Evolutionary conservation across 164 flowering plant species (phyloP), one percentile per base, ranked within the genome.

Genomic region (Nymphaea thermarum): DNA sequence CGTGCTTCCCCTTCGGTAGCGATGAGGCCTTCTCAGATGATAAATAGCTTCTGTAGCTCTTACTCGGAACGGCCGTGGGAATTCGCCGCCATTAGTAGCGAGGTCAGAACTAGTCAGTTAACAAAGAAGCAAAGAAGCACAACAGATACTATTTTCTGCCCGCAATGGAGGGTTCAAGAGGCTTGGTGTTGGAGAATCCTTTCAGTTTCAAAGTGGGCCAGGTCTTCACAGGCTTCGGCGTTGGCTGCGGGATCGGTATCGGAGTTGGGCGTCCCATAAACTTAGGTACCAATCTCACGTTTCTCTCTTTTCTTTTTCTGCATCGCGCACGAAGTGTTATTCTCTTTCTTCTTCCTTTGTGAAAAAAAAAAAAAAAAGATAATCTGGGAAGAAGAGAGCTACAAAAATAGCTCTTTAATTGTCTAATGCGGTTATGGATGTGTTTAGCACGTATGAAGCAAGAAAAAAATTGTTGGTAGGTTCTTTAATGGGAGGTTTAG

Each of bases 201-300:
- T 90, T 94, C 80, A 67, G 88, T 77, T 80, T 94, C 71, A 94
- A 94, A 69, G 93, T 84, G 70, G 83, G 84, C 71, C 97, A 94
- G 83, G 95, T 94, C 53, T 91, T 94, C 66, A 90, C 96, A 1
- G 98, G 99, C 70, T 87, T 94, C 75, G 99, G 99, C 73, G 47
- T 94, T 55, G 98, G 98, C 10, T 94, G 98, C 74, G 98, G 97
- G 53, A 68, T 91, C 76, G 98, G 98, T 43, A 89, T 94, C 73
- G 98, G 98, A 72, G 83, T 87, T 45, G 96, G 96, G 5, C 80
- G 86, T 67, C 96, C 93, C 65, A 63, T 94, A 69, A 88, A 94
- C 76, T 57, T 89, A 18, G 93, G 98, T 91, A 82, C 17, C 18
- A 7, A 47, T 47, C 51, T 47, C 55, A 6, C 55, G 36, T 47